Evolutionary conservation across 768 basidiomycete genomes (phyloP), one percentile per base, ranked within the genome.

Genomic region (Tulasnella sp.): DNA sequence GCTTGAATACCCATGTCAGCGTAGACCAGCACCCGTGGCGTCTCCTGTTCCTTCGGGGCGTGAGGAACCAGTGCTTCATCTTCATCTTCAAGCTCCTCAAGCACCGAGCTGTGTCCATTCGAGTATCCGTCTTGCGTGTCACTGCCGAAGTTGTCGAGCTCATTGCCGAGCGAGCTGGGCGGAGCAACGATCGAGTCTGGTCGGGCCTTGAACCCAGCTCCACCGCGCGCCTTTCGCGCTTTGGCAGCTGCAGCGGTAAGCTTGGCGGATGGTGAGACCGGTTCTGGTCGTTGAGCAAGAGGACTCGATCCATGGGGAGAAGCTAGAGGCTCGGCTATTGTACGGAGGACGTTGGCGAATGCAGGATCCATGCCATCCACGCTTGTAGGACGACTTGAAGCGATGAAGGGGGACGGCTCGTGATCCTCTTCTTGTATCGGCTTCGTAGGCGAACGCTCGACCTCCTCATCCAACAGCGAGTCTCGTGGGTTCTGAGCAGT

Each of bases 351-450:
- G 61, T 86, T 87, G 55, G 88, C 88, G 67, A 88, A 93, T 0
- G 73, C 78, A 9, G 91, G 90, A 63, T 92, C 90, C 85, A 93
- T 88, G 45, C 88, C 88, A 58, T 91, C 88, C 3, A 88, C 78
- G 65, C 84, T 87, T 4, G 80, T 80, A 34, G 83, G 76, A 11
- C 61, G 58, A 32, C 62, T 63, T 49, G 17, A 42, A 17, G 32
- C 58, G 51, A 55, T 23, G 34, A 61, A 49, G 3, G 62, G 64
- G 23, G 64, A 65, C 9, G 61, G 44, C 52, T 64, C 65, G 10
- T 62, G 58, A 34, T 60, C 60, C 24, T 58, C 55, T 15, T 24
- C 32, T 26, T 15, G 27, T n/a, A 50, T 32, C 26, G 42, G 51
- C 2, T 23, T 23, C 13, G 38, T 54, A 4, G 52, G 52, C 4